Evolutionary conservation across 768 basidiomycete genomes (phyloP).

Genomic region (Mycena crocata): DNA sequence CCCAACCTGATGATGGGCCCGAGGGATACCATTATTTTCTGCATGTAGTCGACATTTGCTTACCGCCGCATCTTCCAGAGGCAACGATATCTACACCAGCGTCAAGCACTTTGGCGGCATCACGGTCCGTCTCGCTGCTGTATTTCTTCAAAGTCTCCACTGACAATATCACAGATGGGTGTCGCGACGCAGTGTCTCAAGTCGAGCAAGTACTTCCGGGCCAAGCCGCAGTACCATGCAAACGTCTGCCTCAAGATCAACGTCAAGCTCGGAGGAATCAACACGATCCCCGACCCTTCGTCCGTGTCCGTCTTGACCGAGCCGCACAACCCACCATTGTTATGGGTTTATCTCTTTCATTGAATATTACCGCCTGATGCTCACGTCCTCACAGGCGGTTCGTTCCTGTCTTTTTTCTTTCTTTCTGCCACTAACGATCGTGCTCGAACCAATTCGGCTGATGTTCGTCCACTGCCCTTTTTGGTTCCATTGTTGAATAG

Average conservation of each 20-base stretch:
- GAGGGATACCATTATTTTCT: slow-evolving; percentile 14
- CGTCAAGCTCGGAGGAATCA: slow-evolving; percentile 79
- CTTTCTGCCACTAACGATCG: slow-evolving; percentile 51
- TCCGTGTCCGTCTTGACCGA: slow-evolving; percentile 74
- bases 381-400: slow-evolving; percentile 3
- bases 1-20: slow-evolving; percentile 76
- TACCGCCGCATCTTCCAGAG: slow-evolving; percentile 77
- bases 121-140: slow-evolving; percentile 44
- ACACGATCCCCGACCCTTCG: slow-evolving; percentile 77
- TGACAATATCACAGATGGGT: background rate
- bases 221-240: slow-evolving; percentile 82
- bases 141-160: background rate
- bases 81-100: slow-evolving; percentile 80
- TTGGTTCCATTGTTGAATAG: slow-evolving; percentile 37
- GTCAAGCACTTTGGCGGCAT: slow-evolving; percentile 87
- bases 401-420: slow-evolving; percentile 3
- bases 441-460: slow-evolving; percentile 65
- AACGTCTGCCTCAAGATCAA: slow-evolving; percentile 61
- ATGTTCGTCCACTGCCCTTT: slow-evolving; percentile 42
- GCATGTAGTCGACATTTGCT: slow-evolving; percentile 56
- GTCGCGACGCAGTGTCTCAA: slow-evolving; percentile 87
- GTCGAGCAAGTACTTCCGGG: slow-evolving; percentile 69
- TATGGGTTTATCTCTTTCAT: slow-evolving; percentile 9
- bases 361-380: background rate
- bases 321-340: slow-evolving; percentile 67